phyloP scores from a whole-genome alignment of 371 early-diverging fungal species.

The Circinella umbellata region DNA sequence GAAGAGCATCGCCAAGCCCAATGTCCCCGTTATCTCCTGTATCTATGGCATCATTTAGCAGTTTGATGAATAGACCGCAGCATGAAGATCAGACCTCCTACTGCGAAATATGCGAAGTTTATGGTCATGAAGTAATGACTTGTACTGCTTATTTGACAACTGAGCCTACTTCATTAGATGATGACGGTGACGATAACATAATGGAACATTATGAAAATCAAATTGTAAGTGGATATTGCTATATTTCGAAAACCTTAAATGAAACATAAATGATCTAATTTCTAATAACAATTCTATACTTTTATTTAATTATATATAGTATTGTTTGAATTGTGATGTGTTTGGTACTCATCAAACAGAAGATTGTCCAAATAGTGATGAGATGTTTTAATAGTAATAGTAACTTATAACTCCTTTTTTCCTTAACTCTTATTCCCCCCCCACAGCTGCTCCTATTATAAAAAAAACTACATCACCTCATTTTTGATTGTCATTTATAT shows the following conservation, averaged over 20 bases:
- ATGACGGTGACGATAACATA: background rate
- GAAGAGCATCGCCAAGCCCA: slow-evolving; percentile 8
- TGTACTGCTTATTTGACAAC: slow-evolving; percentile 49
- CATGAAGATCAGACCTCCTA: slow-evolving; percentile 26
- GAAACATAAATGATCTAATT: background rate
- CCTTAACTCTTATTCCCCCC: background rate
- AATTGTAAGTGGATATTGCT: background rate
- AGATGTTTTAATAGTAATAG: slow-evolving; percentile 45
- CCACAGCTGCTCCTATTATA: background rate
- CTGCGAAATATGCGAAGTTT: slow-evolving; percentile 68
- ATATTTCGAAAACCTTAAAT: background rate
- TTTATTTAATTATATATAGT: slow-evolving; percentile 29
- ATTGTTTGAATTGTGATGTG: slow-evolving; percentile 73
- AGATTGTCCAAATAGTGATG: slow-evolving; percentile 68
- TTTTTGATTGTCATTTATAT: no score
- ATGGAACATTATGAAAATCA: slow-evolving; percentile 6
- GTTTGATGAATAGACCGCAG: slow-evolving; percentile 4
- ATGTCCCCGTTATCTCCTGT: slow-evolving; percentile 11
- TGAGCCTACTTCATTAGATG: slow-evolving; percentile 7
- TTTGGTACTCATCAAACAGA: slow-evolving; percentile 67
- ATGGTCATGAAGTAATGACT: slow-evolving; percentile 63
- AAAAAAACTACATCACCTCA: no score
- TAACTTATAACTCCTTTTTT: background rate
- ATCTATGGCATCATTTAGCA: slow-evolving; percentile 11
- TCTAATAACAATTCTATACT: background rate